These are phyloP conservation scores for Rosa hybrid DNA, from an alignment of 331 rosid genomes.

Conservation along the genomic window DNA sequence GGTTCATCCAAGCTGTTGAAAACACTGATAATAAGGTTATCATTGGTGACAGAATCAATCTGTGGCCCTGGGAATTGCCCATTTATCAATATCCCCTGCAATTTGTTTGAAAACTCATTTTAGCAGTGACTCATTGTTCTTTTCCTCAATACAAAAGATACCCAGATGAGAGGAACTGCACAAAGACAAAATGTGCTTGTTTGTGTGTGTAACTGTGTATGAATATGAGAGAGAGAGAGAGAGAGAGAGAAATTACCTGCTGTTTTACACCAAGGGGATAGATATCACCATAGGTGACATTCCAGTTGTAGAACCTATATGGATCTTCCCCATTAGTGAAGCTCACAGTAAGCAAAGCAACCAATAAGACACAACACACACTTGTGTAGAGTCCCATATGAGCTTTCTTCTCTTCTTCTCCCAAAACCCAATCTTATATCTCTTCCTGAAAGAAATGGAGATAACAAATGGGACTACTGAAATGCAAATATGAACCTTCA, in stretches of 20 bases:
- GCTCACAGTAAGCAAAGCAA: constrained; percentile 37
- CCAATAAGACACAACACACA: constrained; percentile 27
- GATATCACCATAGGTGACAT: constrained; percentile 73
- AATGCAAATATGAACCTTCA: constrained; percentile 6
- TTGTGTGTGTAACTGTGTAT: neutral
- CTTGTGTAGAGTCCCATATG: constrained; percentile 45
- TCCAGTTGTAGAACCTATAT: constrained; percentile 71
- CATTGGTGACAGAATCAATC: constrained; percentile 74
- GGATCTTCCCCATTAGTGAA: constrained; percentile 67
- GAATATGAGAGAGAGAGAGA: neutral
- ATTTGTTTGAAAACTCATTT: constrained; percentile 7
- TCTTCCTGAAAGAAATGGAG: constrained; percentile 1
- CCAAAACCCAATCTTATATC: neutral
- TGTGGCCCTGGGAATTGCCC: constrained; percentile 91
- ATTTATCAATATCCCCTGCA: constrained; percentile 80
- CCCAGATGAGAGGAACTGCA: neutral
- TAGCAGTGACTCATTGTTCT: neutral
- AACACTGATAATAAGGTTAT: constrained; percentile 68
- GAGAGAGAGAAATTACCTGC: constrained; percentile 32
- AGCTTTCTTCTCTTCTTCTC: constrained; percentile 10
- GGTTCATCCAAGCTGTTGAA: constrained; percentile 81
- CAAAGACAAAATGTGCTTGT: neutral
- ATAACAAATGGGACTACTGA: constrained; percentile 17
- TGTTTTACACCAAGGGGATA: constrained; percentile 83
- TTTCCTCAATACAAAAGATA: neutral